Conservation (phyloP, 179 eudicot species). For the Amaranthus tricolor region DNA sequence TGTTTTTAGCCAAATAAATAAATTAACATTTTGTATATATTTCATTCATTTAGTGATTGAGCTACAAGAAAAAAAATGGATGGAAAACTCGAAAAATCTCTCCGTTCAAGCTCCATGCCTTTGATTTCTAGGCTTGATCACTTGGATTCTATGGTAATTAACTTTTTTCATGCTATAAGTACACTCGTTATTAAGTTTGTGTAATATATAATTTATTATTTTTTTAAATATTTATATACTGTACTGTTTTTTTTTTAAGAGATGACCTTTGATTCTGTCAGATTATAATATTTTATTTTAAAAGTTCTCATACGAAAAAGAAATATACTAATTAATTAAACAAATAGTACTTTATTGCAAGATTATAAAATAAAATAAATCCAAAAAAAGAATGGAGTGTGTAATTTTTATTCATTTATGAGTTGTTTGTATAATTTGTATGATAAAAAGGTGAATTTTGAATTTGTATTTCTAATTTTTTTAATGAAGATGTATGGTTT, state of each 20-base stretch:
- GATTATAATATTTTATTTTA: too few relatives aligned
- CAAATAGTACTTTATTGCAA: too few relatives aligned
- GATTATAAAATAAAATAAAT: too few relatives aligned
- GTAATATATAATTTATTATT: background rate
- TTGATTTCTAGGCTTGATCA: constrained; percentile 36
- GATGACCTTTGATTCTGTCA: too few relatives aligned
- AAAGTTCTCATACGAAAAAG: too few relatives aligned
- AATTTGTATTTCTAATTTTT: background rate
- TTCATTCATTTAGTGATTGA: background rate
- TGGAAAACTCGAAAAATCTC: constrained; percentile 9
- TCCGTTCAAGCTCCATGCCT: constrained; percentile 23
- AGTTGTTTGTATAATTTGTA: background rate
- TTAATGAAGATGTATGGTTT: constrained; percentile 23
- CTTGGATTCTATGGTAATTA: constrained; percentile 31
- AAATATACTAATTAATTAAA: too few relatives aligned
- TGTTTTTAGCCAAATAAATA: too few relatives aligned
- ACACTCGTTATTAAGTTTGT: too few relatives aligned
- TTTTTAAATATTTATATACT: too few relatives aligned
- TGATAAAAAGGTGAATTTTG: background rate
- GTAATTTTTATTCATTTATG: background rate
- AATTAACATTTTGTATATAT: background rate
- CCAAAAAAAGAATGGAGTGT: background rate
- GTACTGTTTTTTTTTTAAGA: too few relatives aligned
- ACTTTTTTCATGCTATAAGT: background rate
- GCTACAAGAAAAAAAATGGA: constrained; percentile 5